Evolutionary conservation across 768 basidiomycete genomes (phyloP).

Genomic region (Lyophyllum atratum): DNA sequence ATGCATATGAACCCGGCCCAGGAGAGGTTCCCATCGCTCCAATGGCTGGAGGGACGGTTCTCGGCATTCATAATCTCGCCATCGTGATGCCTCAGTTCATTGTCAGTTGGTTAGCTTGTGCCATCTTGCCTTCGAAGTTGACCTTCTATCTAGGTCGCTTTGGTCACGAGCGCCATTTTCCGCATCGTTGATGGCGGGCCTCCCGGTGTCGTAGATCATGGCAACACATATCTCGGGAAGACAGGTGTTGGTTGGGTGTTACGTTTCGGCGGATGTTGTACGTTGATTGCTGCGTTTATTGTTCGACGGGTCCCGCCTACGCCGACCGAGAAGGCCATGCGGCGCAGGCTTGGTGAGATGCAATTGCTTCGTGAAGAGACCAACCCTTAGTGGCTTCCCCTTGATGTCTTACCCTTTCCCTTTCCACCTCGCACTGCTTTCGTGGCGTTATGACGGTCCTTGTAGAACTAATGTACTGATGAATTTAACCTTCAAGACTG

Average conservation of each 20-base stretch:
- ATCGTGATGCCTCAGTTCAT: constrained; percentile 95
- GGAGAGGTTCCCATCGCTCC: constrained; percentile 42
- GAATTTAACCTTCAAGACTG: constrained; percentile 21
- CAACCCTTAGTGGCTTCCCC: constrained; percentile 36
- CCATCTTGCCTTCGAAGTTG: constrained; percentile 12
- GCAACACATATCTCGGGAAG: constrained; percentile 72
- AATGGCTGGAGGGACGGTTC: constrained; percentile 84
- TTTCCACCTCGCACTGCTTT: neutral
- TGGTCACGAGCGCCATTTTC: constrained; percentile 89
- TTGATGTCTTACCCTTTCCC: constrained; percentile 1
- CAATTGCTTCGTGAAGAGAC: constrained; percentile 67
- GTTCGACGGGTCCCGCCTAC: constrained; percentile 87
- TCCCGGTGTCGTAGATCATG: constrained; percentile 41
- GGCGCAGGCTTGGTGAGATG: constrained; percentile 79
- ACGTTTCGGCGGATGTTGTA: constrained; percentile 87
- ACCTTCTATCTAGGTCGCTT: constrained; percentile 60
- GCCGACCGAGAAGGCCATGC: constrained; percentile 89
- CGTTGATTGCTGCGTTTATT: constrained; percentile 78
- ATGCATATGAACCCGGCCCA: constrained; percentile 43
- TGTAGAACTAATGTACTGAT: constrained; percentile 8
- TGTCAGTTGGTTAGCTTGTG: constrained; percentile 48
- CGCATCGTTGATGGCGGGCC: constrained; percentile 66
- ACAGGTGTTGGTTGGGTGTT: constrained; percentile 94
- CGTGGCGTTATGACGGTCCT: neutral
- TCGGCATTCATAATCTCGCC: constrained; percentile 94